phyloP scores from a whole-genome alignment of 129 eudicot species.

The Pittosporum tobira region DNA sequence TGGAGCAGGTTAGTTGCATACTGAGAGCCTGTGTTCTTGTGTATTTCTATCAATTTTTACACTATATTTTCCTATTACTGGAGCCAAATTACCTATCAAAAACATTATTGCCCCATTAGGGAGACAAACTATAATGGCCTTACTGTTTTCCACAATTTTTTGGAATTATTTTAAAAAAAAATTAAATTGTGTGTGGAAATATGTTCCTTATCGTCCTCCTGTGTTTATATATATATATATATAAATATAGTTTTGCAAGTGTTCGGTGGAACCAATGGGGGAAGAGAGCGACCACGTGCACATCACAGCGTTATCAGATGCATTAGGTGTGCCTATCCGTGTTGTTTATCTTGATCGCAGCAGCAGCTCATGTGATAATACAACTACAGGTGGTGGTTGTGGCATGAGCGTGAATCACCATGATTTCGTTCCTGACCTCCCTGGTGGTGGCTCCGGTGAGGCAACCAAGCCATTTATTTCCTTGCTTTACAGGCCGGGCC shows the following conservation, averaged over 20 bases:
- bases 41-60: neutral
- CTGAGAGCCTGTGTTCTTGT: neutral
- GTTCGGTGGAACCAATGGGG: conserved; percentile 96
- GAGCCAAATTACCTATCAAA: too few species aligned
- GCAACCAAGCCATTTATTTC: conserved; percentile 49
- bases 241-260: conserved; percentile 95
- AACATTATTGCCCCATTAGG: too few species aligned
- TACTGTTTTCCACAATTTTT: too few species aligned
- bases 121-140: neutral
- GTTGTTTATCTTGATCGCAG: conserved; percentile 87
- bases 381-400: too few species aligned
- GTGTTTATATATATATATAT: too few species aligned
- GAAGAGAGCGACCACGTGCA: conserved; percentile 99
- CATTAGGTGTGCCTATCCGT: conserved; percentile 81
- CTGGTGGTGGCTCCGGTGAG: conserved; percentile 22
- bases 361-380: conserved; percentile 66
- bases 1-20: conserved; percentile 66
- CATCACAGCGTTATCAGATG: conserved; percentile 84
- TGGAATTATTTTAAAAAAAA: too few species aligned
- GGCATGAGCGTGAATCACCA: conserved; percentile 83
- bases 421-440: conserved; percentile 81
- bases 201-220: conserved; percentile 4
- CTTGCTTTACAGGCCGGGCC: conserved; percentile 92
- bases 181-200: too few species aligned
- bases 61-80: neutral